These are phyloP conservation scores for Lactuca sativa DNA, from an alignment of 129 eudicot genomes.

Conservation along the genomic window DNA sequence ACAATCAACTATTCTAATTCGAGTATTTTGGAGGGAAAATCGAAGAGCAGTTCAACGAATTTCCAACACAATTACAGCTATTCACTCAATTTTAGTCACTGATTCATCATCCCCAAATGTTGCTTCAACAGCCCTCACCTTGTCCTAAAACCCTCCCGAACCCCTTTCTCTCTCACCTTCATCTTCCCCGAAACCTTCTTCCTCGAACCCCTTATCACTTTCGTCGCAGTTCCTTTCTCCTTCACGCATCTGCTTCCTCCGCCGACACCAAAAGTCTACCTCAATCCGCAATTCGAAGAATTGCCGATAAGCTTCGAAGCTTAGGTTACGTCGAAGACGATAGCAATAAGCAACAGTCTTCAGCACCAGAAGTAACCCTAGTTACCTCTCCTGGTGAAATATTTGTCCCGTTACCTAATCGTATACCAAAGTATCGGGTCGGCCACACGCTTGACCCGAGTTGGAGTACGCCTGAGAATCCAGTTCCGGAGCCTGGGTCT, in stretches of 20 bases:
- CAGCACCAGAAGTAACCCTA: background rate
- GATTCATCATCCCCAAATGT: conserved; percentile 32
- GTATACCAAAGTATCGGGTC: conserved; percentile 69
- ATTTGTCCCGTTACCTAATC: conserved; percentile 65
- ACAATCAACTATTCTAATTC: background rate
- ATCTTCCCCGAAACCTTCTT: conserved; percentile 29
- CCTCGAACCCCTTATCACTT: conserved; percentile 21
- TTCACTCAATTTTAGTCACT: background rate
- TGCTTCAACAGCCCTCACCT: conserved; percentile 40
- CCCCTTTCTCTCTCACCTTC: conserved; percentile 30
- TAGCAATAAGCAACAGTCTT: background rate
- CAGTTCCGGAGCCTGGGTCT: conserved; percentile 79
- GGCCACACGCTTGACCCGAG: conserved; percentile 94
- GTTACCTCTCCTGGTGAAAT: conserved; percentile 68
- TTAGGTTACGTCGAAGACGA: conserved; percentile 67
- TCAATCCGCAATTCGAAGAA: conserved; percentile 74
- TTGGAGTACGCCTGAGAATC: conserved; percentile 91
- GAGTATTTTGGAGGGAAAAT: conserved; percentile 5
- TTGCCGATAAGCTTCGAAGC: conserved; percentile 87
- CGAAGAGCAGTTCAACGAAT: background rate
- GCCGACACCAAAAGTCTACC: conserved; percentile 45
- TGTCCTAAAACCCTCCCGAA: conserved; percentile 37
- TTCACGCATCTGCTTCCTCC: conserved; percentile 36
- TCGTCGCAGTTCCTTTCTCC: conserved; percentile 32
- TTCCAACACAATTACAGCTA: background rate